phyloP scores from a whole-genome alignment of 306 rosid species.

The Prunus davidiana region DNA sequence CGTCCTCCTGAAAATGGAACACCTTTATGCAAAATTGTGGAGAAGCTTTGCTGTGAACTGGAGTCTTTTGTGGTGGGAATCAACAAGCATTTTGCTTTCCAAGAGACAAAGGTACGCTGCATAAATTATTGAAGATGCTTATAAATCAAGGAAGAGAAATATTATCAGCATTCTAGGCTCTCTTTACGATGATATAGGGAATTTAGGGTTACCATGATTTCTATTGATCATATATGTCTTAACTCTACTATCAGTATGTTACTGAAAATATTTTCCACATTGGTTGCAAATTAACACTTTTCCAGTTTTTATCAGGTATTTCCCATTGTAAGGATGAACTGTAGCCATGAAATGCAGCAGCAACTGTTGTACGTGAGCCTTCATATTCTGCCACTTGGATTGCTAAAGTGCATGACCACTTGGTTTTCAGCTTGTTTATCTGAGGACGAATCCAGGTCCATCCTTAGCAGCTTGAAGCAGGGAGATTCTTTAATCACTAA shows the following conservation, averaged over 20 bases:
- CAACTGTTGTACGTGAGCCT: conserved; percentile 69
- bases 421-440: conserved; percentile 88
- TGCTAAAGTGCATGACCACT: conserved; percentile 65
- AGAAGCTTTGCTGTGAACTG: conserved; percentile 62
- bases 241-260: conserved; percentile 8
- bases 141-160: conserved; percentile 7
- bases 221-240: no score
- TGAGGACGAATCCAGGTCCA: conserved; percentile 58
- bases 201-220: background rate
- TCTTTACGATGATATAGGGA: background rate
- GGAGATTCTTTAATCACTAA: conserved; percentile 38
- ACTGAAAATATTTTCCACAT: conserved; percentile 8
- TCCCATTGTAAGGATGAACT: conserved; percentile 56
- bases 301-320: conserved; percentile 56
- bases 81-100: conserved; percentile 59
- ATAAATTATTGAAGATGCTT: background rate
- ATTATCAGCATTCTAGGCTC: background rate
- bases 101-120: conserved; percentile 66
- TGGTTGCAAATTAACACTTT: conserved; percentile 25
- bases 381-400: conserved; percentile 86
- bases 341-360: conserved; percentile 55
- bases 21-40: conserved; percentile 45
- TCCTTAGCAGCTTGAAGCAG: conserved; percentile 45
- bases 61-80: conserved; percentile 55
- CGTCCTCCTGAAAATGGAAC: conserved; percentile 37